Percentiles rank a stretch among this genome's conserved stretches.
Evolutionary conservation across 2,329 filamentous ascomycete genomes (phyloP).

Genomic region (Pestalotiopsis sp.): DNA sequence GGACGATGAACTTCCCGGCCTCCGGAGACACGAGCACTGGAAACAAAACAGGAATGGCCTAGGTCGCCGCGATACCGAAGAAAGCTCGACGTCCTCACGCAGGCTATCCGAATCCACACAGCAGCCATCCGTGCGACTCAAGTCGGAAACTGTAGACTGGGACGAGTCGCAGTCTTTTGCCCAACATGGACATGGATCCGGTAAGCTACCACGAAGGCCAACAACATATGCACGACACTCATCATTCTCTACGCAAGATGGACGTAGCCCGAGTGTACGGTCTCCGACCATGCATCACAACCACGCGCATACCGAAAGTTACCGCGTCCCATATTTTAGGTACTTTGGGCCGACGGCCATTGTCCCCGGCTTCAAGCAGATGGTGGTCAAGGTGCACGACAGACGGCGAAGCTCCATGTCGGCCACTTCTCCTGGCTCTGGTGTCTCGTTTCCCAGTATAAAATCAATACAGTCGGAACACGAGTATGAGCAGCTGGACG

Average conservation of each 20-base stretch:
- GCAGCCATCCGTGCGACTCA: conserved; percentile 27
- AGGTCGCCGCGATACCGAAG: conserved; percentile 28
- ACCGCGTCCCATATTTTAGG: conserved; percentile 83
- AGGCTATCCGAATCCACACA: conserved; percentile 27
- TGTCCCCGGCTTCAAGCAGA: conserved; percentile 89
- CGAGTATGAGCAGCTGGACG: conserved; percentile 47
- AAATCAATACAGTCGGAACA: conserved; percentile 46
- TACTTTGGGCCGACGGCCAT: conserved; percentile 93
- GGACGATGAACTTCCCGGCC: conserved; percentile 34
- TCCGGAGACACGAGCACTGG: conserved; percentile 29
- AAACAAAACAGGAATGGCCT: conserved; percentile 26
- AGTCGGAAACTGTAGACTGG: conserved; percentile 33
- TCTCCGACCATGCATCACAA: conserved; percentile 52
- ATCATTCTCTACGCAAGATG: conserved; percentile 44
- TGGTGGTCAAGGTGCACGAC: conserved; percentile 78
- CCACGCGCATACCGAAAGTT: conserved; percentile 54
- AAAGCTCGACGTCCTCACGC: conserved; percentile 21
- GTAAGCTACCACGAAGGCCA: conserved; percentile 24
- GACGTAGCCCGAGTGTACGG: conserved; percentile 39
- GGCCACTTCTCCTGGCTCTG: conserved; percentile 51
- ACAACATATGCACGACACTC: conserved; percentile 31
- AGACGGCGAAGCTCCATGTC: conserved; percentile 65
- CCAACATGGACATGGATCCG: conserved; percentile 26
- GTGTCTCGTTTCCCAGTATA: conserved; percentile 31
- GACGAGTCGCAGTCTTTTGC: conserved; percentile 25